Base-by-base conservation (phyloP, 2,329 filamentous ascomycete species). In the Stagonosporopsis chrysanthemi region DNA sequence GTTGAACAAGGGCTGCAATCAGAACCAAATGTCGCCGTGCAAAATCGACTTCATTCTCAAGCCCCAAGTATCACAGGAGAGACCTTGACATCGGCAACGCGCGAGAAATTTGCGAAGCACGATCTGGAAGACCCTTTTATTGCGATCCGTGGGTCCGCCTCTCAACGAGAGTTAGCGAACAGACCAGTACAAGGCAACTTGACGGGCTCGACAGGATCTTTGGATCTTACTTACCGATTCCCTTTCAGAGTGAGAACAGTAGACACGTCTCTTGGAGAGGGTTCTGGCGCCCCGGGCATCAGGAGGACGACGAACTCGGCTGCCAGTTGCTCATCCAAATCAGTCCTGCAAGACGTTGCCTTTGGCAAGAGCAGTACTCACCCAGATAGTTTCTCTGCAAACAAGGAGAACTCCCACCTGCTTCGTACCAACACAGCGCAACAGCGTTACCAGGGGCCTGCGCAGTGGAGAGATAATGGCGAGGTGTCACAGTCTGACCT, bases 191-290 rank as follows among this genome's bases (percentile, higher is more conserved):
- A 28, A 40, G 15, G 8, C 28, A 23, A 38, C 29, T 48, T 9
- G 5, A 14, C 38, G 9, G 52, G 38, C 8, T 35, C 24, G n/a
- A 51, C 46, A 26, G 65, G 66, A 4, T 64, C 63, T 2, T 60
- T 73, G 52, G 61, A 73, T 50, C 67, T 71, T 33, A 51, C 51
- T 6, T 73, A 70, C 48, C 55, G 67, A 29, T 74, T 72, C 55
- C 72, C 69, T 5, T 44, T n/a, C 1, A 62, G 58, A 33, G 17
- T 39, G 35, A 23, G 41, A 40, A 39, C 40, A 14, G 7, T 28
- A 43, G 40, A 15, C 14, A 7, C 11, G 22, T 14, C 23, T 19
- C 24, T 26, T 19, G 11, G 19, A 5, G n/a, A 8, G 14, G 26
- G 19, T 0, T 11, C 24, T 31, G 23, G 33, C n/a, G 6, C 31